phyloP scores from a whole-genome alignment of 495 filamentous ascomycete species.

The Chlorociboria aeruginascens region DNA sequence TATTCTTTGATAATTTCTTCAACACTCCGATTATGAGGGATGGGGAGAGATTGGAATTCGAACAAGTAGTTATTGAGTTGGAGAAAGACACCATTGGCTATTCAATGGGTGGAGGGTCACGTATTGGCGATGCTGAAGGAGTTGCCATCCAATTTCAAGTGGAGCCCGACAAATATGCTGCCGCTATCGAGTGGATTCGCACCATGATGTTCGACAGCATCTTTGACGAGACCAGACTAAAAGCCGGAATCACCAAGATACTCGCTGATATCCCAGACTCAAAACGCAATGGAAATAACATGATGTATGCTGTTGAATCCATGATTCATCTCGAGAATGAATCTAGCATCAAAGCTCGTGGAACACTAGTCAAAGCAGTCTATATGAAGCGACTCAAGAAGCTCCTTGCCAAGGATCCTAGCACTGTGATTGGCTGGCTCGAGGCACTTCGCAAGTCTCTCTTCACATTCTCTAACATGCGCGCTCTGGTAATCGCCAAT shows the following conservation, averaged over 20 bases:
- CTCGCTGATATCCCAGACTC: constrained; percentile 86
- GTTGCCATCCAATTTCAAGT: constrained; percentile 71
- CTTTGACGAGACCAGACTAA: constrained; percentile 71
- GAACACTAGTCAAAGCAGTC: constrained; percentile 75
- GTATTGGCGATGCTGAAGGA: constrained; percentile 66
- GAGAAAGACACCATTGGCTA: constrained; percentile 88
- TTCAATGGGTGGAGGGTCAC: constrained; percentile 48
- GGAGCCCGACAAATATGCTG: constrained; percentile 77
- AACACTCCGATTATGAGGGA: constrained; percentile 74
- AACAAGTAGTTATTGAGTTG: constrained; percentile 77
- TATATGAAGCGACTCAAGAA: constrained; percentile 77
- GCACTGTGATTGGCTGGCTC: constrained; percentile 60
- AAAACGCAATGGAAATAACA: constrained; percentile 76
- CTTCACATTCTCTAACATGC: constrained; percentile 70
- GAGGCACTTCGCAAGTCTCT: constrained; percentile 62
- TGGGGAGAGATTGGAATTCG: constrained; percentile 72
- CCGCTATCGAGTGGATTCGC: constrained; percentile 72
- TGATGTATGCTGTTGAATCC: constrained; percentile 62
- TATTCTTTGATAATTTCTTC: constrained; percentile 90
- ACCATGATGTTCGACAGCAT: constrained; percentile 79
- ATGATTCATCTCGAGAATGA: constrained; percentile 66
- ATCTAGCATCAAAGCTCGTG: constrained; percentile 63
- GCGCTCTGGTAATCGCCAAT: constrained; percentile 73
- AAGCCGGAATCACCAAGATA: constrained; percentile 73
- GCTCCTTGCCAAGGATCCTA: constrained; percentile 58